phyloP scores from a whole-genome alignment of 2,329 filamentous ascomycete species.

The Aureobasidium leucospermi region DNA sequence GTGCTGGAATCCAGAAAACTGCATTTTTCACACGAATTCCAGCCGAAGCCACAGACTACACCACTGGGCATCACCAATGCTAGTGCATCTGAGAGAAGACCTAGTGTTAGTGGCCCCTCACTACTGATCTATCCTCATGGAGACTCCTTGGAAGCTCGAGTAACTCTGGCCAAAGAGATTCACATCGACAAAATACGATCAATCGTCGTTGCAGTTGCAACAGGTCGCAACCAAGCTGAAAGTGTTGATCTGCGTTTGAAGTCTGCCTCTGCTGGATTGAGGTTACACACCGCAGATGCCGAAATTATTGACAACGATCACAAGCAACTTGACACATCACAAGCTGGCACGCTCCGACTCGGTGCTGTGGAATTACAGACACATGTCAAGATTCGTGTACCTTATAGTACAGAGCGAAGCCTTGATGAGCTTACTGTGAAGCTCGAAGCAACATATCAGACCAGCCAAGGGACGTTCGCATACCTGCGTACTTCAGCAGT shows the following conservation, averaged over 20 bases:
- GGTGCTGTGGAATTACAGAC: conserved; percentile 37
- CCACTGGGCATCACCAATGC: conserved; percentile 41
- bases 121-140: conserved; percentile 67
- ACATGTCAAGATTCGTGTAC: conserved; percentile 56
- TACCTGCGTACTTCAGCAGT: conserved; percentile 58
- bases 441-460: conserved; percentile 42
- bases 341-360: conserved; percentile 41
- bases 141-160: conserved; percentile 59
- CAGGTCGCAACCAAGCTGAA: conserved; percentile 64
- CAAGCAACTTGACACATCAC: conserved; percentile 34
- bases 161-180: conserved; percentile 61
- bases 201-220: conserved; percentile 64
- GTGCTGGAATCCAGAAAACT: conserved; percentile 58
- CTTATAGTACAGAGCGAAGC: conserved; percentile 77
- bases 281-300: conserved; percentile 48
- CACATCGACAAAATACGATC: conserved; percentile 73
- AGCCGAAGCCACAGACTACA: conserved; percentile 41
- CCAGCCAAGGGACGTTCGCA: conserved; percentile 20
- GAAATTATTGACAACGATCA: conserved; percentile 34
- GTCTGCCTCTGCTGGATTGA: conserved; percentile 53
- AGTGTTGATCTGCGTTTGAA: conserved; percentile 45
- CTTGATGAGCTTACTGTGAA: conserved; percentile 63
- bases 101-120: conserved; percentile 33
- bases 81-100: conserved; percentile 30
- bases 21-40: conserved; percentile 57